Evolutionary conservation across 208 protist species (phyloP).

Genomic region (Strigomonas galati): DNA sequence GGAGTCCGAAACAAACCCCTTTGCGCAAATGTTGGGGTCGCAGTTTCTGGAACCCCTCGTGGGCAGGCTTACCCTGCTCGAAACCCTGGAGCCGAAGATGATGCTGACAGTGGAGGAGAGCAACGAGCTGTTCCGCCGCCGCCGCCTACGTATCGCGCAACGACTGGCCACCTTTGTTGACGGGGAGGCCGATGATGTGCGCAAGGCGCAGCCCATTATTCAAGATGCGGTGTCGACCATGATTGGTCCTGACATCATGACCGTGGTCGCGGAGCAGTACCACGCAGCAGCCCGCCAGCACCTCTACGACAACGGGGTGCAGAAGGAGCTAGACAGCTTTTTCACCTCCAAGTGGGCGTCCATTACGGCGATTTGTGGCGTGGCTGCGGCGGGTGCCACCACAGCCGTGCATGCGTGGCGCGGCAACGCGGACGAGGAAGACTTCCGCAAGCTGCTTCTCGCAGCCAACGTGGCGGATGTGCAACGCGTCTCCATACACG

Average conservation of each 20-base stretch:
- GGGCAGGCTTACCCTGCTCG: conserved; percentile 20
- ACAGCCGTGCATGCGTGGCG: not conserved
- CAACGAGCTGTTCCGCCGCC: conserved; percentile 18
- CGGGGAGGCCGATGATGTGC: conserved; percentile 8
- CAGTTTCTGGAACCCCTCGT: conserved; percentile 32
- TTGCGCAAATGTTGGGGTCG: conserved; percentile 22
- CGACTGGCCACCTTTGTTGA: conserved; percentile 26
- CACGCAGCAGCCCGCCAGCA: conserved; percentile 22
- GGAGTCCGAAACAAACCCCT: conserved; percentile 3
- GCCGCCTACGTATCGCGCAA: conserved; percentile 29
- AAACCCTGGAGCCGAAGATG: not conserved
- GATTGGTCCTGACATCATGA: conserved; percentile 21
- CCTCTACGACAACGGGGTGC: conserved; percentile 6
- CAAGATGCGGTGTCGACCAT: conserved; percentile 29
- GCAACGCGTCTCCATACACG: conserved; percentile 23
- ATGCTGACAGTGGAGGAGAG: conserved; percentile 10
- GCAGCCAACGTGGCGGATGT: conserved; percentile 22
- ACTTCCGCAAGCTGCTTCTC: conserved; percentile 16
- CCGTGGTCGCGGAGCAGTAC: conserved; percentile 34
- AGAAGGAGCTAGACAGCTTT: conserved; percentile 32
- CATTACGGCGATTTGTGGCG: conserved; percentile 1
- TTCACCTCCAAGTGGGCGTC: conserved; percentile 12
- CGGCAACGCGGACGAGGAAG: not conserved
- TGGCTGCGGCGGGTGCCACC: conserved; percentile 10
- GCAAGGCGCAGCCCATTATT: not conserved